Conservation (phyloP, 257 asterid species). For the Solanum chaucha region DNA sequence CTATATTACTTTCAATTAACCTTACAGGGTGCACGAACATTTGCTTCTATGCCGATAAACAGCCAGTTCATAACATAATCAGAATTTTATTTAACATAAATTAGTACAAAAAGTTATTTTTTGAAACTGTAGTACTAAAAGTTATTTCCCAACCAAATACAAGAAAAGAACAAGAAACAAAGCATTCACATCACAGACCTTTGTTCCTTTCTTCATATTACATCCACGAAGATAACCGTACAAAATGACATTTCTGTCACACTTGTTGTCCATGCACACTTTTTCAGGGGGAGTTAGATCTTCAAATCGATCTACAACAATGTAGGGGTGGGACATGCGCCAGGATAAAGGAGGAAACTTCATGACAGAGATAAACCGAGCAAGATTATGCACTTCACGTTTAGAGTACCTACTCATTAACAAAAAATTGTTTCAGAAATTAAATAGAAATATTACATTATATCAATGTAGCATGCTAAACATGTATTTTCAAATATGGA, state of each 20-base stretch:
- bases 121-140: not conserved
- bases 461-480: not conserved
- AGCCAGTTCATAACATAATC: not conserved
- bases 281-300: slow-evolving; percentile 88
- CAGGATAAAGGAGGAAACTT: slow-evolving; percentile 91
- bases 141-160: not conserved
- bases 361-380: slow-evolving; percentile 92
- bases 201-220: slow-evolving; percentile 79
- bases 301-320: slow-evolving; percentile 90
- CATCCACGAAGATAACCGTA: slow-evolving; percentile 95
- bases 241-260: slow-evolving; percentile 73
- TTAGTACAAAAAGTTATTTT: not conserved
- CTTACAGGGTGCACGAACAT: not conserved
- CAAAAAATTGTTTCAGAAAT: slow-evolving; percentile 11
- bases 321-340: slow-evolving; percentile 91
- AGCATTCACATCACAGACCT: slow-evolving; percentile 31
- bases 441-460: not conserved
- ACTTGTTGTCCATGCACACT: slow-evolving; percentile 57
- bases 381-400: slow-evolving; percentile 93
- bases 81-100: not conserved
- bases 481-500: not conserved
- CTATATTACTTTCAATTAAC: not conserved
- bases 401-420: slow-evolving; percentile 56
- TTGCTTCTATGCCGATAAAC: not conserved
- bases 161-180: not conserved